phyloP scores from a whole-genome alignment of 176 grass and related monocot genomes.

The Oryza officinalis region DNA sequence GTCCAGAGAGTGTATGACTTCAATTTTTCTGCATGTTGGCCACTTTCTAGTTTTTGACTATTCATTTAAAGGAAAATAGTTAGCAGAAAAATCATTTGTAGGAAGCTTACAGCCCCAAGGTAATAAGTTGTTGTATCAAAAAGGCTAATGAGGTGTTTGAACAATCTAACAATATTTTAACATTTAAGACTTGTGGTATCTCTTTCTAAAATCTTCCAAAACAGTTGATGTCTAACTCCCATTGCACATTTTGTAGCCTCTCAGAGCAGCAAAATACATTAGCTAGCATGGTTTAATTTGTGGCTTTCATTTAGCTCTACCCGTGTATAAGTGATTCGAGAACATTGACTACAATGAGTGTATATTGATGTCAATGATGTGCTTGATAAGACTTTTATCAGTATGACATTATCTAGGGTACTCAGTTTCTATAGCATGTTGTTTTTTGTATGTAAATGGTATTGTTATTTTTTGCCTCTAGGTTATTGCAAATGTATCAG shows the following conservation, averaged over 20 bases:
- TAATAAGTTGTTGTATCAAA: not conserved
- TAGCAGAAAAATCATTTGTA: not conserved
- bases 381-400: not conserved
- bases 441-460: conserved; percentile 31
- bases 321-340: not conserved
- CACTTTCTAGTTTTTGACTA: conserved; percentile 19
- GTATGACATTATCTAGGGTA: not conserved
- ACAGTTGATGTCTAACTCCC: not conserved
- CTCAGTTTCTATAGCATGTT: conserved; percentile 9
- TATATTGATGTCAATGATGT: conserved; percentile 6
- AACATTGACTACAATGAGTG: not conserved
- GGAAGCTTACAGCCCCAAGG: not conserved
- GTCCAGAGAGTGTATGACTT: not conserved
- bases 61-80: not conserved
- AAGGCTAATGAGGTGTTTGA: not conserved
- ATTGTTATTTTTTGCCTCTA: conserved; percentile 42
- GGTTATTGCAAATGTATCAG: conserved; percentile 51
- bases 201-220: not conserved
- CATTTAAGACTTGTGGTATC: not conserved
- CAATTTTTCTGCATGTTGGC: conserved; percentile 1
- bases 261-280: not conserved
- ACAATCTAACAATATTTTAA: not conserved
- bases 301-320: not conserved
- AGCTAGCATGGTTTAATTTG: not conserved
- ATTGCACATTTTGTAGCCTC: not conserved